Conservation (phyloP, 495 filamentous ascomycete genomes). For the Alectoria sarmentosa region DNA sequence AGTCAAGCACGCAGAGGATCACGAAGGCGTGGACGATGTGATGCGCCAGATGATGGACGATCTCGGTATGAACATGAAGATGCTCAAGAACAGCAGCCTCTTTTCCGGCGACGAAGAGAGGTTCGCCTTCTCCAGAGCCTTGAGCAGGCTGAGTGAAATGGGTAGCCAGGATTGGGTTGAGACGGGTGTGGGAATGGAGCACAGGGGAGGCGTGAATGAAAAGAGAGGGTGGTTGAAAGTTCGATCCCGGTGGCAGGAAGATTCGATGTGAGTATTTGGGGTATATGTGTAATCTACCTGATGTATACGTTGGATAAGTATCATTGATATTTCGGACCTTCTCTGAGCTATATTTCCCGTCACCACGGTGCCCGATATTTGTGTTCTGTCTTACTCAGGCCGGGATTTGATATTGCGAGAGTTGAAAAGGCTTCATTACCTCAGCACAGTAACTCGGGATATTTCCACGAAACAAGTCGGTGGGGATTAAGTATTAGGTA, state of each 20-base stretch:
- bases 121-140: slow-evolving; percentile 88
- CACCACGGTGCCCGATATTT: no score
- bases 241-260: slow-evolving; percentile 61
- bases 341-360: no score
- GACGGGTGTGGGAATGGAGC: slow-evolving; percentile 62
- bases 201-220: slow-evolving; percentile 52
- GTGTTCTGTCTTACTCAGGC: no score
- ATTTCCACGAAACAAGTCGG: no score
- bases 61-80: slow-evolving; percentile 74
- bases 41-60: slow-evolving; percentile 95
- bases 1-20: slow-evolving; percentile 34
- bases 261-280: slow-evolving; percentile 51
- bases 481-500: no score
- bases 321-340: no score
- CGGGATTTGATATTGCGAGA: no score
- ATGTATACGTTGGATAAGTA: no score
- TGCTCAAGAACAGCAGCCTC: slow-evolving; percentile 76
- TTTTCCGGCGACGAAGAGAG: slow-evolving; percentile 95
- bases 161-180: slow-evolving; percentile 93
- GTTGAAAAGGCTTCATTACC: no score
- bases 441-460: no score
- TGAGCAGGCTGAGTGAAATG: slow-evolving; percentile 86
- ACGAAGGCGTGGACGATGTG: slow-evolving; percentile 62
- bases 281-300: no score
- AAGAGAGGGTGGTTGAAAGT: slow-evolving; percentile 58